A percentile compares a stretch with the other conserved stretches of the same genome.
Conservation (phyloP, 345 rosid species). For the Salix brachista region DNA sequence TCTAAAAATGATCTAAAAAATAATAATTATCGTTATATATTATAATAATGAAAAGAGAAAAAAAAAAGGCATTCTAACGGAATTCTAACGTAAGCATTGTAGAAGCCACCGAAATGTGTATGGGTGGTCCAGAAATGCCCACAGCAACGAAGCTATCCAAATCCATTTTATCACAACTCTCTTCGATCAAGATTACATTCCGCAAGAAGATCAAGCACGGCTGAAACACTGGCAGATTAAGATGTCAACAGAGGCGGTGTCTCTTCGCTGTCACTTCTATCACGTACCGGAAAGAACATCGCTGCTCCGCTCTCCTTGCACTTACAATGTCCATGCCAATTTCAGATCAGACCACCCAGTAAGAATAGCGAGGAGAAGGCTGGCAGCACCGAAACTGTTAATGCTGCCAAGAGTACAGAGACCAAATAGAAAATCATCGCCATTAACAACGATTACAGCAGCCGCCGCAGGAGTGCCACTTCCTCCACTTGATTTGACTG, state of each 20-base stretch:
- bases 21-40: too few species aligned
- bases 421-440: background rate
- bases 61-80: background rate
- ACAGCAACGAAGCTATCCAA: conserved; percentile 4
- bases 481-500: conserved; percentile 80
- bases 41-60: background rate
- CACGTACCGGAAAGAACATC: conserved; percentile 4
- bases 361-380: background rate
- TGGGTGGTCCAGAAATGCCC: conserved; percentile 29
- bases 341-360: background rate
- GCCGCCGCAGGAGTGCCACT: conserved; percentile 46
- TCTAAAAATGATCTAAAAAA: too few species aligned
- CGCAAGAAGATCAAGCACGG: background rate
- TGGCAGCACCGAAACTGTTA: background rate
- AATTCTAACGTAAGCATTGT: background rate
- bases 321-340: background rate
- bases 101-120: background rate
- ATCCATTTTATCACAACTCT: background rate
- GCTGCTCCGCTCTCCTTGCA: background rate
- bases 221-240: background rate
- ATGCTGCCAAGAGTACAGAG: background rate
- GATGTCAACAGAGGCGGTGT: conserved; percentile 1
- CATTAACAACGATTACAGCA: conserved; percentile 22
- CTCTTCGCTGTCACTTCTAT: background rate
- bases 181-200: background rate